Base-by-base conservation (phyloP, 371 early-diverging fungal genomes). In the Apophysomyces elegans region DNA sequence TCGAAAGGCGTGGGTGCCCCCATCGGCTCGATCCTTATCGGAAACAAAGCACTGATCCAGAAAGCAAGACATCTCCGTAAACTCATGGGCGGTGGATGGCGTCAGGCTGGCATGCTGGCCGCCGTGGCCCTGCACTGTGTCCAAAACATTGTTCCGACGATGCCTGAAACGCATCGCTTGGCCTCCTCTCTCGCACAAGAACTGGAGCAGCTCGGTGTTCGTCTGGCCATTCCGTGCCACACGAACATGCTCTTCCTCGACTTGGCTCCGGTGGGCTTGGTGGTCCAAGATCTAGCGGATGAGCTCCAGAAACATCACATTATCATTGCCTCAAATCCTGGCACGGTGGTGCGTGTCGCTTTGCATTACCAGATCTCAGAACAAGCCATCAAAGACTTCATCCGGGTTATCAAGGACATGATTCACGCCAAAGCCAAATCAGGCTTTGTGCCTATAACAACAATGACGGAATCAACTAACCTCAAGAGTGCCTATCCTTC, bases 1-100 rank as follows among this genome's bases (percentile, higher is more conserved):
- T 95, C 95, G 12, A 97, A 97, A 67, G 90, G 91, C 37, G 80
- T 80, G 1, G 96, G 97, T 14, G 95, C 96, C 5, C 97, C 97
- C 5, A 88, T 97, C 36, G 97, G 97, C 0, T 91, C 94, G 5
- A 80, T 94, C 5, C 71, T 97, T 50, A 91, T 92, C 1, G 93
- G 85, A 4, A 69, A 72, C 8, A 46, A 73, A 35, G 65, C 68
- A 7, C 78, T 85, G 37, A 91, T 96, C 57, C 80, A 81, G 32
- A 84, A 81, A 41, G 95, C 96, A 0, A 76, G 90, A 12, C 93
- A 93, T 64, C 84, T 93, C 64, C 83, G 97, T 39, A 93, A 95
- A 70, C 61, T 93, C 67, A 93, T 91, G 81, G 97, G 97, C 32
- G 97, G 97, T 46, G 96, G 93, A 1, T 93, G 93, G 95, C 83